A percentile compares a stretch with the other conserved stretches of the same genome.
These are phyloP conservation scores for Cucumis hystrix DNA, from an alignment of 306 rosid species.

Conservation along the genomic window DNA sequence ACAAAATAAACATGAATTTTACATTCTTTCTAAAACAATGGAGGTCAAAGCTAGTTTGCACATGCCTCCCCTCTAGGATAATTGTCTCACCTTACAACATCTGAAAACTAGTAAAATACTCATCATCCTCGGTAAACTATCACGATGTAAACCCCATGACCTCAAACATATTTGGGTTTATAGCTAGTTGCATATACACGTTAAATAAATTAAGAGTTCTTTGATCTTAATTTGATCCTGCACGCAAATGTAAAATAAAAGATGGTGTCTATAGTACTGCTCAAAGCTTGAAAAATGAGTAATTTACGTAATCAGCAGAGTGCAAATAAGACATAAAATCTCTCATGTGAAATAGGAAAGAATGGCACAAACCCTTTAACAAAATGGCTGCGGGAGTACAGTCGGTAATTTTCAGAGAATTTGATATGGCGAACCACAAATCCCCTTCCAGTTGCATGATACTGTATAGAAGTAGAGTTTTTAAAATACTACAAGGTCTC, in stretches of 20 bases:
- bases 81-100: neutral
- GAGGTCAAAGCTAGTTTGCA: neutral
- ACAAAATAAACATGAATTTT: neutral
- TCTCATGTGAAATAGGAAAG: slow-evolving; percentile 2
- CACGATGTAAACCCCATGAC: no score
- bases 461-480: slow-evolving; percentile 33
- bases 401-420: slow-evolving; percentile 86
- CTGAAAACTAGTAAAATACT: no score
- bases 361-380: slow-evolving; percentile 59
- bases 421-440: slow-evolving; percentile 90
- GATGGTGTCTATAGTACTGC: neutral
- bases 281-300: neutral
- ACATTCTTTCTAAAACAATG: neutral
- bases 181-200: no score
- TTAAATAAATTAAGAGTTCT: neutral
- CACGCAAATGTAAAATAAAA: neutral
- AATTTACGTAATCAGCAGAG: neutral
- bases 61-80: neutral
- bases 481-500: neutral
- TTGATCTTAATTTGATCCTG: neutral
- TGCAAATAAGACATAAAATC: neutral
- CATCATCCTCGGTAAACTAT: no score
- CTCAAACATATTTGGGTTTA: no score
- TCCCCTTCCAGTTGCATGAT: slow-evolving; percentile 95
- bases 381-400: slow-evolving; percentile 96